Base-by-base conservation (phyloP, 2,329 filamentous ascomycete species). In the Aspergillus fijiensis region DNA sequence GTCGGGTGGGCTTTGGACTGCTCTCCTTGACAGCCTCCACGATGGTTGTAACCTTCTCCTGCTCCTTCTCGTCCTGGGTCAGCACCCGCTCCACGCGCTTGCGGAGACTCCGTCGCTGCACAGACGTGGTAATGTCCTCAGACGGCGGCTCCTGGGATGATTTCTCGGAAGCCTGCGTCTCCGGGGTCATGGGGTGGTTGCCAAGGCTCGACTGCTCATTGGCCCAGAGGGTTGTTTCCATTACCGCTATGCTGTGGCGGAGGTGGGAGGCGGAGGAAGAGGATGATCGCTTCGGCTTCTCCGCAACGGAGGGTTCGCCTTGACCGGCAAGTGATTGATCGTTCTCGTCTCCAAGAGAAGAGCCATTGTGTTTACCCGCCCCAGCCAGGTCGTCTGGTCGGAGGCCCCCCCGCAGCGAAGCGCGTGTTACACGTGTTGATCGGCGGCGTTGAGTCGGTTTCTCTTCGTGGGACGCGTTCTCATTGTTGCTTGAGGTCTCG, bases 401-500 rank as follows among this genome's bases (percentile, higher is more conserved):
- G 62, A 72, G 72, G 31, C 66, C 59, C 23, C 68, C 67, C 61
- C 65, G 70, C 56, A 77, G 58, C 35, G 76, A 79, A 60, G 74
- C 70, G 72, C 76, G 76, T 70, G 70, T 72, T 59, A 73, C 71
- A 67, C 76, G 76, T 72, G 74, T 72, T 66, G 76, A 76, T 57
- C 64, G 69, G 45, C 71, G 70, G 50, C 71, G 74, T 50, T 66
- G 54, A 12, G 65, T 59, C 29, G 69, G 65, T 61, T 74, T 73
- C 60, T 76, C 74, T 50, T 76, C 73, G 29, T 63, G 64, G 12
- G 67, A 70, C 64, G 71, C 70, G 65, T 74, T 71, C 60, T 75
- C 73, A 65, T 73, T 73, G 63, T 74, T 75, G 65, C 75, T 78
- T 5, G 76, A 77, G 2, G 75, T 77, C 58, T 78, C 76, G n/a